Conservation (phyloP, 768 basidiomycete species). For the Gautieria morchelliformis region DNA sequence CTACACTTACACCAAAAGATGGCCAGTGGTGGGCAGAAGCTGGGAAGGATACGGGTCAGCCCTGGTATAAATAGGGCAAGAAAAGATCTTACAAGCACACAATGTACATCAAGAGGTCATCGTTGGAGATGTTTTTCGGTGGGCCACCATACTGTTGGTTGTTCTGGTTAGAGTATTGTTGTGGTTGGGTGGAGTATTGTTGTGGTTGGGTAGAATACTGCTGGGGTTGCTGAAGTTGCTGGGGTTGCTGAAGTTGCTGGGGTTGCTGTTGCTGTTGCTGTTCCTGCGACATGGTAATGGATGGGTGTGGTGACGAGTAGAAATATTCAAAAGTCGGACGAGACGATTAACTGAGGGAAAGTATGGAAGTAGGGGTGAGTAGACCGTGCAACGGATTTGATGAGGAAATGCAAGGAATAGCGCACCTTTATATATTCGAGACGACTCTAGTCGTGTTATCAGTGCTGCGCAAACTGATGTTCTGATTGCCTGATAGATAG, state of each 20-base stretch:
- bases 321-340: neutral
- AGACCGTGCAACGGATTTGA: neutral
- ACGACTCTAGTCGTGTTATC: neutral
- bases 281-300: neutral
- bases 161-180: neutral
- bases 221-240: no score
- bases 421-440: neutral
- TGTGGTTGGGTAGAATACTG: no score
- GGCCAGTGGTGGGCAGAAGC: constrained; percentile 2
- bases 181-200: neutral
- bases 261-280: neutral
- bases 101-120: constrained; percentile 4
- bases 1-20: neutral
- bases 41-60: neutral
- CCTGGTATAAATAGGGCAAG: no score
- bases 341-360: neutral
- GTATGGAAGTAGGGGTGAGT: neutral
- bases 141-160: neutral
- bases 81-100: neutral
- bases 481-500: neutral
- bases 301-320: neutral
- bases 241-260: no score
- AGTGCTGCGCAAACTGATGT: neutral
- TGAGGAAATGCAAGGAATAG: neutral
- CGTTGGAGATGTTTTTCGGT: constrained; percentile 4